Evolutionary conservation across 768 basidiomycete genomes (phyloP), one percentile per base, ranked within the genome.

Genomic region (Paxillus rubicundulus): DNA sequence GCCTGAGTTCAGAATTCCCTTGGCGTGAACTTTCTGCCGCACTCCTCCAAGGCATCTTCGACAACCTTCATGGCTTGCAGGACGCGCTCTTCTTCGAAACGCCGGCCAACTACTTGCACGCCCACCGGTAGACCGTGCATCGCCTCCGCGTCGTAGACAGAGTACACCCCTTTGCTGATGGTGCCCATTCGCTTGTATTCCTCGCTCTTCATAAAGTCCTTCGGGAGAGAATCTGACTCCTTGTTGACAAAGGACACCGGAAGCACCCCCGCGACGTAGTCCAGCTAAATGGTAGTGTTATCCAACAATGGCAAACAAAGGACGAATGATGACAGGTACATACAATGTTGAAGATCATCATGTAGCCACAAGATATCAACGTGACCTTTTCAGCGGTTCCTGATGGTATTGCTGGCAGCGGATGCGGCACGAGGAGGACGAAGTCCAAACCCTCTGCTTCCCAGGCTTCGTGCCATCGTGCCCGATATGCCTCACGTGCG

Each of bases 71-170:
- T 87, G 2, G 81, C 85, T 60, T 82, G 80, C 7, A 89, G 56
- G 2, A 86, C 86, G 61, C 83, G 83, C 68, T 90, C 88, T 67
- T 89, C 88, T 63, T 87, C 82, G 37, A 86, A 74, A 38, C 82
- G 71, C 41, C 77, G 70, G 2, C 85, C 85, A 1, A 81, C 75
- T 30, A 89, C 66, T 62, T 89, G 86, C 10, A 87, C 79, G 2
- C 85, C 84, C 2, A 89, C 62, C 0, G 87, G 86, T 5, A 87
- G 70, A 7, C 86, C 86, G 51, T 83, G 76, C 82, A 87, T 86
- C 53, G 77, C 74, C 13, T 78, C 69, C 1, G 80, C 75, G 45
- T 87, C 77, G 47, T 88, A 89, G 2, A 77, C 73, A 0, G 72
- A 62, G 57, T 82, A 84, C 0, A 76, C 75, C 7, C 70, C 72